Percentiles rank a stretch among this genome's conserved stretches.
These are phyloP conservation scores for Tripterygium wilfordii DNA, from an alignment of 177 flowering plant genomes.

Conservation along the genomic window DNA sequence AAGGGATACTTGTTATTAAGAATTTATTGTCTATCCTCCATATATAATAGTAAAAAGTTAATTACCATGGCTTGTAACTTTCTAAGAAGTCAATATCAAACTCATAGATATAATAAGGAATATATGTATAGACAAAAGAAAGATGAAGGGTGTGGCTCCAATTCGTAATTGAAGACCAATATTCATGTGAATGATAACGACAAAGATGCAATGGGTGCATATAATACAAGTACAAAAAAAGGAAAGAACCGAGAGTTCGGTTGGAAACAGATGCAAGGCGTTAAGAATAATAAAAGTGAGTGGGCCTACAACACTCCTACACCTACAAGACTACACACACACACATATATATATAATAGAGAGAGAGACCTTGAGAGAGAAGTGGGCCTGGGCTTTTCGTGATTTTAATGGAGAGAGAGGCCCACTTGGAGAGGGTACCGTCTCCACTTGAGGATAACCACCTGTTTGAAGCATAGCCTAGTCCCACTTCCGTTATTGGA, in stretches of 20 bases:
- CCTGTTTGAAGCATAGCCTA: slow-evolving; percentile 15
- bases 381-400: not conserved
- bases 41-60: too few species aligned
- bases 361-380: slow-evolving; percentile 1
- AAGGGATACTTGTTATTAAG: too few species aligned
- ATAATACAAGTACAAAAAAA: not conserved
- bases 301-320: too few species aligned
- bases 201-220: not conserved
- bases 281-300: slow-evolving; percentile 6
- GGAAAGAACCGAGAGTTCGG: not conserved
- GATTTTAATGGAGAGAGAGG: slow-evolving; percentile 1
- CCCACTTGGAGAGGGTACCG: slow-evolving; percentile 5
- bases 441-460: slow-evolving; percentile 32
- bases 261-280: not conserved
- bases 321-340: too few species aligned
- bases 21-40: too few species aligned
- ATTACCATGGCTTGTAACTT: too few species aligned
- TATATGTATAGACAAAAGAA: too few species aligned
- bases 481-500: slow-evolving; percentile 48
- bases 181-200: not conserved
- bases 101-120: too few species aligned
- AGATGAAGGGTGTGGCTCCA: too few species aligned
- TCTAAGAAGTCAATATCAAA: too few species aligned
- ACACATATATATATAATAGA: not conserved
- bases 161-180: not conserved